Evolutionary conservation across 177 flowering plant genomes (phyloP).

Genomic region (Vitis hybrid): DNA sequence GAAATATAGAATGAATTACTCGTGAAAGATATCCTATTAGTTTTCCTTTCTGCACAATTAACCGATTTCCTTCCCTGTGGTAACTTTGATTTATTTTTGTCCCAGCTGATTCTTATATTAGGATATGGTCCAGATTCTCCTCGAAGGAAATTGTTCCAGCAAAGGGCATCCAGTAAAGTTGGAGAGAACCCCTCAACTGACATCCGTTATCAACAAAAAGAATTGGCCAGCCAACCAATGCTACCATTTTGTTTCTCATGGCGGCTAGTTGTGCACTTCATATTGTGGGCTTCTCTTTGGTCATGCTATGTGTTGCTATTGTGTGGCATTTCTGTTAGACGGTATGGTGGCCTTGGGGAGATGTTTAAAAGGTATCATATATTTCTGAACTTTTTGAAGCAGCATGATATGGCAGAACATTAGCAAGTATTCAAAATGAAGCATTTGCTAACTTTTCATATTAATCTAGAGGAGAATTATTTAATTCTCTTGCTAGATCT

Average conservation of each 20-base stretch:
- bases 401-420: too few species aligned
- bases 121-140: conserved; percentile 87
- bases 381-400: too few species aligned
- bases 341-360: conserved; percentile 72
- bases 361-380: conserved; percentile 71
- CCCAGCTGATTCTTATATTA: conserved; percentile 67
- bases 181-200: conserved; percentile 26
- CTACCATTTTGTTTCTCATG: conserved; percentile 43
- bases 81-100: conserved; percentile 9
- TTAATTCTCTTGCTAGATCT: too few species aligned
- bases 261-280: conserved; percentile 52
- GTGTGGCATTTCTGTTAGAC: conserved; percentile 58
- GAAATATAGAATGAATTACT: neutral
- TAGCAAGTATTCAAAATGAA: too few species aligned
- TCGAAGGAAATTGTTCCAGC: conserved; percentile 68
- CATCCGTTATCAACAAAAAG: conserved; percentile 12
- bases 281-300: conserved; percentile 73
- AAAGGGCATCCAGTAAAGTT: conserved; percentile 17
- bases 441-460: too few species aligned
- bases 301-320: conserved; percentile 57
- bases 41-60: neutral
- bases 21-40: neutral
- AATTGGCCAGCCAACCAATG: conserved; percentile 12
- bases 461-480: too few species aligned
- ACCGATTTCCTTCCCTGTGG: neutral